Percentiles rank a stretch among this genome's conserved stretches.
These are phyloP conservation scores for Zelopaecilomyces penicillatus DNA, from an alignment of 2,329 filamentous ascomycete genomes.

Conservation along the genomic window DNA sequence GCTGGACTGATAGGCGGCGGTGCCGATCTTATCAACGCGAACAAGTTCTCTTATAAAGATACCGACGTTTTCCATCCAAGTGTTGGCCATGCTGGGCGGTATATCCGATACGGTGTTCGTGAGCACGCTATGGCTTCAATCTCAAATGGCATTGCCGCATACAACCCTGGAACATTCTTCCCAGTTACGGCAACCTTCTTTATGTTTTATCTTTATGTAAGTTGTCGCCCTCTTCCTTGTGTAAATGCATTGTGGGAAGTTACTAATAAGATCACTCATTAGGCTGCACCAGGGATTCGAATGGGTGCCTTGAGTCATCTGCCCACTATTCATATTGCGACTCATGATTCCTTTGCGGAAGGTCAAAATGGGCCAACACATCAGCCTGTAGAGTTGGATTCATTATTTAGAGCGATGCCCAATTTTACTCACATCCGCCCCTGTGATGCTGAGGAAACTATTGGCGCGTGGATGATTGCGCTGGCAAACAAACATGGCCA, in stretches of 20 bases:
- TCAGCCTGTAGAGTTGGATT: conserved; percentile 49
- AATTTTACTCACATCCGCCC: conserved; percentile 54
- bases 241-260: neutral
- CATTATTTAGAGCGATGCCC: conserved; percentile 54
- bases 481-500: conserved; percentile 32
- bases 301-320: conserved; percentile 51
- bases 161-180: conserved; percentile 43
- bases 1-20: conserved; percentile 25
- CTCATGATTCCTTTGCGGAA: conserved; percentile 51
- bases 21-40: conserved; percentile 43
- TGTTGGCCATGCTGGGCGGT: conserved; percentile 46
- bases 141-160: conserved; percentile 52
- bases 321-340: conserved; percentile 50
- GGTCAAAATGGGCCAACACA: conserved; percentile 56
- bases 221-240: neutral
- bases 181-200: conserved; percentile 53
- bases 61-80: conserved; percentile 45
- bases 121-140: conserved; percentile 55
- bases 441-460: conserved; percentile 48
- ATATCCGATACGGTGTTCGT: conserved; percentile 52
- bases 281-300: conserved; percentile 49
- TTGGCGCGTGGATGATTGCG: conserved; percentile 44
- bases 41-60: conserved; percentile 47
- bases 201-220: conserved; percentile 45
- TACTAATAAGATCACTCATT: conserved; percentile 14